Conservation (phyloP, 768 basidiomycete genomes). For the Panellus pusillus region DNA sequence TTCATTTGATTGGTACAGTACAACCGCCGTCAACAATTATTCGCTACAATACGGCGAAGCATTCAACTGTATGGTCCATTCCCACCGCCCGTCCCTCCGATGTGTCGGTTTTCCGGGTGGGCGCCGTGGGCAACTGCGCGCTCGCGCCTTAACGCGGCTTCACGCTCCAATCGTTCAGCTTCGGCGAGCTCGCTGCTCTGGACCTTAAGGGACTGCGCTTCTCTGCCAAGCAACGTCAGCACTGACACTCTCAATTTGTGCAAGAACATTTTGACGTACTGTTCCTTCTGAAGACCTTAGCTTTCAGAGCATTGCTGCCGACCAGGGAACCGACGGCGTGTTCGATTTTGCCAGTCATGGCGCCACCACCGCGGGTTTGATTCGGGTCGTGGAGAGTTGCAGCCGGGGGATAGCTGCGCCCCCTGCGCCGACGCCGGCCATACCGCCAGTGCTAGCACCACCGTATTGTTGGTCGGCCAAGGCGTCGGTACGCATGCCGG, state of each 20-base stretch:
- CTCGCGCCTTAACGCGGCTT: conserved; percentile 49
- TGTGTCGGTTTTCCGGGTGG: conserved; percentile 29
- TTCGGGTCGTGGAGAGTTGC: too few species aligned
- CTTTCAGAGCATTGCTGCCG: too few species aligned
- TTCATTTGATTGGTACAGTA: too few species aligned
- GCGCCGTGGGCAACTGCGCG: conserved; percentile 51
- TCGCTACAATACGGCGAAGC: too few species aligned
- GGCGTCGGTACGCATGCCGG: too few species aligned
- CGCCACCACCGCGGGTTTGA: too few species aligned
- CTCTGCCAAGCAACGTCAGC: conserved; percentile 26
- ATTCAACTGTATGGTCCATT: neutral
- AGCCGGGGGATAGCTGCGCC: too few species aligned
- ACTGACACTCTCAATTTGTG: too few species aligned
- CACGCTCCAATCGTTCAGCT: conserved; percentile 54
- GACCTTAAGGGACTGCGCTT: conserved; percentile 44
- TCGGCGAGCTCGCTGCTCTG: conserved; percentile 52
- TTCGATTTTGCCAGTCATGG: too few species aligned
- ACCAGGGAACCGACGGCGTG: too few species aligned
- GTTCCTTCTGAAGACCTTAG: too few species aligned
- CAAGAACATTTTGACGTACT: conserved; percentile 1
- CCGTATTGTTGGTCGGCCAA: conserved; percentile 1
- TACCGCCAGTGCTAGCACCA: neutral
- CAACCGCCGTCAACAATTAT: too few species aligned
- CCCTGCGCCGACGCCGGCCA: neutral
- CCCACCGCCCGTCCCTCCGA: conserved; percentile 25